Evolutionary conservation across 2,329 filamentous ascomycete genomes (phyloP).

Genomic region (Cladophialophora yegresii): DNA sequence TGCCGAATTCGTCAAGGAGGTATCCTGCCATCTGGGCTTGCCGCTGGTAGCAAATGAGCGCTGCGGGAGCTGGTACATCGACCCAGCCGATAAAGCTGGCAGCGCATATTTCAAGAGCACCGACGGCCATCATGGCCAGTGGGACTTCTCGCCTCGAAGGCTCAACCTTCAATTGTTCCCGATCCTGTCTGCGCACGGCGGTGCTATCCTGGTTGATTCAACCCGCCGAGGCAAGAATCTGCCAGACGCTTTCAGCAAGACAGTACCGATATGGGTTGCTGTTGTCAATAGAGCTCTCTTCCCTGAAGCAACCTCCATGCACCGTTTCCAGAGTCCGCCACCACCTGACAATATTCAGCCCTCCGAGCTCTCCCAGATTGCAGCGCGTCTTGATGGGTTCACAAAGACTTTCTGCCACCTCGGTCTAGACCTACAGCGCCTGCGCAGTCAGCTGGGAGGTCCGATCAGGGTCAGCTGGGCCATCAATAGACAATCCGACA

Average conservation of each 20-base stretch:
- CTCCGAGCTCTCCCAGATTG: conserved; percentile 62
- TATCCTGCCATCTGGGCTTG: conserved; percentile 56
- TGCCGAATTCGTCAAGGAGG: conserved; percentile 68
- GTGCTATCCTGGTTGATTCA: conserved; percentile 82
- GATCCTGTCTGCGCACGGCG: conserved; percentile 60
- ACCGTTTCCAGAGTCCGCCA: conserved; percentile 66
- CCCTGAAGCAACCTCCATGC: conserved; percentile 53
- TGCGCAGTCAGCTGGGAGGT: conserved; percentile 21
- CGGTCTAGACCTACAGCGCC: conserved; percentile 20
- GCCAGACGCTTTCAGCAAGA: conserved; percentile 93
- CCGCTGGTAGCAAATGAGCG: conserved; percentile 90
- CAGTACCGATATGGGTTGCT: conserved; percentile 88
- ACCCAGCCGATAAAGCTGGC: conserved; percentile 62
- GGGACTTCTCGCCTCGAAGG: conserved; percentile 82
- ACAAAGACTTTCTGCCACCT: conserved; percentile 52
- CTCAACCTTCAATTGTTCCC: conserved; percentile 81
- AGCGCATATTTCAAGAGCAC: conserved; percentile 98
- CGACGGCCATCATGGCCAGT: conserved; percentile 87
- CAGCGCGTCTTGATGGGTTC: conserved; percentile 60
- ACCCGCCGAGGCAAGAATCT: conserved; percentile 90
- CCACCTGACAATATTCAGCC: conserved; percentile 55
- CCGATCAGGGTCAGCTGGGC: conserved; percentile 34
- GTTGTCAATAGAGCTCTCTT: conserved; percentile 82
- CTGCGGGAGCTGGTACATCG: conserved; percentile 94
- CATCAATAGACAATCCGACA: conserved; percentile 22